Conservation (phyloP, 768 basidiomycete species). For the Rhizopogon salebrosus region DNA sequence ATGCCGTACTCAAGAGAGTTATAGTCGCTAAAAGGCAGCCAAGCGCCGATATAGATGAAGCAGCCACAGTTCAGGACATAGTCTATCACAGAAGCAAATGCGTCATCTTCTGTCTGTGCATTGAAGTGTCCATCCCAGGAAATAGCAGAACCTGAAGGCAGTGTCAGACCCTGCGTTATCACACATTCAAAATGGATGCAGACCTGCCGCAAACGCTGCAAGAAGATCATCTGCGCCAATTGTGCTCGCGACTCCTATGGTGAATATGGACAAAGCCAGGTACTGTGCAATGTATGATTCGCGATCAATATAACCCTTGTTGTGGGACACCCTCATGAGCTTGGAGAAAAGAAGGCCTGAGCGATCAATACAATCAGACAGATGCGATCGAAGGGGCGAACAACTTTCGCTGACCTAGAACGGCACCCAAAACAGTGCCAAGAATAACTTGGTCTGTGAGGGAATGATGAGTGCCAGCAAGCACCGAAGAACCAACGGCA, state of each 20-base stretch:
- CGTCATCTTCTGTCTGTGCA: slow-evolving; percentile 73
- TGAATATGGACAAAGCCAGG: slow-evolving; percentile 66
- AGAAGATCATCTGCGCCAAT: slow-evolving; percentile 86
- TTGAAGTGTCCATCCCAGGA: slow-evolving; percentile 90
- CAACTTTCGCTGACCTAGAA: slow-evolving; percentile 33
- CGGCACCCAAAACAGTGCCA: slow-evolving; percentile 63
- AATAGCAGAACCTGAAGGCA: slow-evolving; percentile 68
- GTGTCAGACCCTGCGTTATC: background rate
- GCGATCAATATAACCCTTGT: slow-evolving; percentile 61
- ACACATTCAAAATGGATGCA: slow-evolving; percentile 4
- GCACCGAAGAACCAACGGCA: slow-evolving; percentile 8
- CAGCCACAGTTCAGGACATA: slow-evolving; percentile 77
- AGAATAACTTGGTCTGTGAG: slow-evolving; percentile 72
- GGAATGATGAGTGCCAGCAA: slow-evolving; percentile 1
- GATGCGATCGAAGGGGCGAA: background rate
- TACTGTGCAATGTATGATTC: slow-evolving; percentile 89
- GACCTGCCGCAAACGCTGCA: slow-evolving; percentile 82
- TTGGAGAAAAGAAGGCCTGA: slow-evolving; percentile 64
- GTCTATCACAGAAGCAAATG: slow-evolving; percentile 89
- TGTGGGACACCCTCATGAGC: slow-evolving; percentile 67
- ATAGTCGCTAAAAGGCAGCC: slow-evolving; percentile 66
- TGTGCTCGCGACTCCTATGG: slow-evolving; percentile 72
- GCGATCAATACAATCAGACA: background rate
- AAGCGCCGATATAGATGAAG: slow-evolving; percentile 86
- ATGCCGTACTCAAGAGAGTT: slow-evolving; percentile 53